Base-by-base conservation (phyloP, 169 alveolate species). In the Plasmodium billcollinsi region DNA sequence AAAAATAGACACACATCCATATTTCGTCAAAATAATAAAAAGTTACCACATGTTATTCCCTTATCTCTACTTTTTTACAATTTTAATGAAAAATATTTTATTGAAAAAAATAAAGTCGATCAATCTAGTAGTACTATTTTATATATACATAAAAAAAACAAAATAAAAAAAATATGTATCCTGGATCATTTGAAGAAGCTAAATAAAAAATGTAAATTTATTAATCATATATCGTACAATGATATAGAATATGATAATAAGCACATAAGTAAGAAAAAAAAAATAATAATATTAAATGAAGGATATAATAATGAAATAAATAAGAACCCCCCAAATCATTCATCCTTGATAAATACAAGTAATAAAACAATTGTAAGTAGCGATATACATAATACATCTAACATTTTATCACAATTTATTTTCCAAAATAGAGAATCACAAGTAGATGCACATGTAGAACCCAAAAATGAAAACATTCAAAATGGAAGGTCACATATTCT, bases 161-260 rank as follows among this genome's bases (percentile, higher is more conserved):
- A 78, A 66, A 50, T 78, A 29, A 78, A 78, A 78, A 78, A 78
- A 33, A 66, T 78, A 5, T 78, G 58, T 15, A 66, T 78, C 26
- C 26, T 78, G 15, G 89, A 78, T 0, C 89, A 78, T 47, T 78
- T 78, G 45, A 78, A 78, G 18, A 78, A 66, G 18, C 63, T 78
- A 33, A 78, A 78, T 45, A 63, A 66, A 52, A 78, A 78, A 33
- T 78, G 89, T 39, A 49, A 71, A 14, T 78, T 78, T n/a, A 78
- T 78, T 3, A 78, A 78, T 26, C 49, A 78, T 59, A 66, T 78
- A 66, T 78, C 76, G 2, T 70, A 78, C 24, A 49, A 52, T 58
- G 78, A 78, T 66, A 65, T 78, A 62, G 52, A 59, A 24, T 33
- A 20, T 14, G 71, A 66, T 0, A 11, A 26, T 15, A 12, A 33